Evolutionary conservation across 1,284 basidiomycete genomes (phyloP).

Genomic region (Coniophora puteana): DNA sequence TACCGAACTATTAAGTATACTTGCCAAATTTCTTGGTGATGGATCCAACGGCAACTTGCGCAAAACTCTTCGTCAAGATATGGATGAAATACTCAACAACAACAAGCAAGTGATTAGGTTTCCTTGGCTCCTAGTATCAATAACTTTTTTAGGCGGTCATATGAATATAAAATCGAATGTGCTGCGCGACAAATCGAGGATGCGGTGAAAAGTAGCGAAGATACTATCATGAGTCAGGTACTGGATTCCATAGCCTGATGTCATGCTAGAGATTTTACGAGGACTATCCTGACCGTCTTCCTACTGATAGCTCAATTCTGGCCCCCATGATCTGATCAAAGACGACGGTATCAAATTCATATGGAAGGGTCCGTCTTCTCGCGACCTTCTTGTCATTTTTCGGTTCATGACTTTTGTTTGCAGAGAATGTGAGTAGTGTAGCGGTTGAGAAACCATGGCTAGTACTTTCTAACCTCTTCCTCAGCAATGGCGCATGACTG

Average conservation of each 20-base stretch:
- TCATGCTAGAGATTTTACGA: background rate
- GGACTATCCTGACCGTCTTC: no score
- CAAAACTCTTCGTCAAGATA: slow-evolving; percentile 12
- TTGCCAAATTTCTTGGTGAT: slow-evolving; percentile 15
- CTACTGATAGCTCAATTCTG: slow-evolving; percentile 23
- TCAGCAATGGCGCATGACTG: slow-evolving; percentile 26
- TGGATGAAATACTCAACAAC: slow-evolving; percentile 15
- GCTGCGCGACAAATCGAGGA: slow-evolving; percentile 18
- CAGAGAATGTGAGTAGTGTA: no score
- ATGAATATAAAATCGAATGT: slow-evolving; percentile 18
- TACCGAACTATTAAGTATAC: slow-evolving; percentile 13
- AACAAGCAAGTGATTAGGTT: slow-evolving; percentile 15
- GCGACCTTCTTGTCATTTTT: background rate
- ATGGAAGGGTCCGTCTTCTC: slow-evolving; percentile 23
- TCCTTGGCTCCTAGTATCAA: no score
- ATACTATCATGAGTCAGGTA: slow-evolving; percentile 22
- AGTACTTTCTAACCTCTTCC: no score
- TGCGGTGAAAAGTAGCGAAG: slow-evolving; percentile 19
- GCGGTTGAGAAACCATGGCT: background rate
- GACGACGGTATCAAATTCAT: slow-evolving; percentile 26
- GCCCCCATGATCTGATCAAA: slow-evolving; percentile 28
- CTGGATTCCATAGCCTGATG: background rate
- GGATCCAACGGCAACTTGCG: slow-evolving; percentile 13
- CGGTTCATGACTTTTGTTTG: no score
- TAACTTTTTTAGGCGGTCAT: slow-evolving; percentile 16